Base-by-base conservation (phyloP, 768 basidiomycete species). In the Auricularia sp. region DNA sequence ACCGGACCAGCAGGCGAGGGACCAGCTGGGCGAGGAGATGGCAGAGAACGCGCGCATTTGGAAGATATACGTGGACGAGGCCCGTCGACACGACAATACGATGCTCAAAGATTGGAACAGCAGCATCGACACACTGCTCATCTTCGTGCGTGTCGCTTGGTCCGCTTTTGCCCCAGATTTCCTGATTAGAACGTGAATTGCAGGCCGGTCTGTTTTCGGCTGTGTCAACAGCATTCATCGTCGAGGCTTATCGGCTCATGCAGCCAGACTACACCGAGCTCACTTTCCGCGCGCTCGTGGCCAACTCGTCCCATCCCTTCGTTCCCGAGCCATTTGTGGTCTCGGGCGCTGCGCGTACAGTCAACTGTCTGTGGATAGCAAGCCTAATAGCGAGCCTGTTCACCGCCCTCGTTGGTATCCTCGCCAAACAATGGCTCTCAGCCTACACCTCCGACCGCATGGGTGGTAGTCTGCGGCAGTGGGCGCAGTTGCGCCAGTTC, bases 361-460 rank as follows among this genome's bases (percentile, higher is more conserved):
- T 73, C 42, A 82, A 82, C 64, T 68, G 67, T 0, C 69, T 80
- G 3, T 83, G 78, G 79, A 80, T 83, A 67, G 47, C 68, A 33
- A 71, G 71, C 61, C 65, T 74, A 2, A 62, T 68, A 2, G 70
- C 80, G 53, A 81, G 79, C 66, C 71, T 84, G 5, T 72, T 72
- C 3, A 76, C 78, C 56, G 79, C 79, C 18, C 73, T 80, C 36
- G 73, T 75, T 0, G 79, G 80, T 12, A 82, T 79, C 6, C 67
- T 83, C 7, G 77, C 80, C 35, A 77, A 83, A 67, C 79, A 81
- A 64, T 84, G 83, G 83, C 72, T 78, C 1, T 76, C 36, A 80
- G 79, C 64, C 58, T 67, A 58, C 63, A 63, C 5, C 36, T 67
- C 18, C 67, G 77, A n/a, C 70, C 77, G 56, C 70, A 72, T 18